A percentile compares a stretch with the other conserved stretches of the same genome.
Evolutionary conservation across 768 basidiomycete genomes (phyloP).

Genomic region (Ephemerocybe angulata): DNA sequence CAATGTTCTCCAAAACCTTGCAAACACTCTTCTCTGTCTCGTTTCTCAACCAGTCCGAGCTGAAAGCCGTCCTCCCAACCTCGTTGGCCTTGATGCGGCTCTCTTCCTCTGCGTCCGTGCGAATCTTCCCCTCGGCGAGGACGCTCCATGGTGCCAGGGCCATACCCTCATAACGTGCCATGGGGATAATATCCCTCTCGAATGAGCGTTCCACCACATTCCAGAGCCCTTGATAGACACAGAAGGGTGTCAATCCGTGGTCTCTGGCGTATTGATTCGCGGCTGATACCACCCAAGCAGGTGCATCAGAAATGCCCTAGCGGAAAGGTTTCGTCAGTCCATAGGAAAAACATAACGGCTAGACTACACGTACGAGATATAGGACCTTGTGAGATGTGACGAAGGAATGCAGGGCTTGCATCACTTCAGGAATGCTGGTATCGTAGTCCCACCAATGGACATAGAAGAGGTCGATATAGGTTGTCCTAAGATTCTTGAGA

Average conservation of each 20-base stretch:
- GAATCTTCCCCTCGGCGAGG: conserved; percentile 42
- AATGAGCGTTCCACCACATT: conserved; percentile 40
- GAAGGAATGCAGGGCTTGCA: conserved; percentile 51
- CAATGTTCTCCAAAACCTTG: conserved; percentile 47
- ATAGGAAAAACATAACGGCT: background rate
- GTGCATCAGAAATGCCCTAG: conserved; percentile 35
- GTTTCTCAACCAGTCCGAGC: conserved; percentile 41
- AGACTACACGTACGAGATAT: conserved; percentile 26
- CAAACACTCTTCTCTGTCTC: conserved; percentile 41
- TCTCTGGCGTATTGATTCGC: conserved; percentile 47
- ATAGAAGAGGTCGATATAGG: conserved; percentile 47
- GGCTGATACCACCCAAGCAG: conserved; percentile 43
- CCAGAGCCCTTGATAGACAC: conserved; percentile 48
- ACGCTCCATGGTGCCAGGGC: conserved; percentile 34
- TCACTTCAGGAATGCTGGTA: conserved; percentile 52
- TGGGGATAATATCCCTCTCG: conserved; percentile 51
- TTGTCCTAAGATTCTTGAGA: conserved; percentile 43
- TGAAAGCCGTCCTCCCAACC: conserved; percentile 32
- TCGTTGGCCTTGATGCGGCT: conserved; percentile 27
- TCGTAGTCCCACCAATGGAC: conserved; percentile 52
- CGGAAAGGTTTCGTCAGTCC: background rate
- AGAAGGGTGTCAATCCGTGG: conserved; percentile 46
- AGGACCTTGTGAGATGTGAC: conserved; percentile 52
- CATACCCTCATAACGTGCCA: conserved; percentile 39
- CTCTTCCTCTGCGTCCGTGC: conserved; percentile 46